These are phyloP conservation scores for Neltuma alba DNA, from an alignment of 306 rosid species.

Conservation along the genomic window DNA sequence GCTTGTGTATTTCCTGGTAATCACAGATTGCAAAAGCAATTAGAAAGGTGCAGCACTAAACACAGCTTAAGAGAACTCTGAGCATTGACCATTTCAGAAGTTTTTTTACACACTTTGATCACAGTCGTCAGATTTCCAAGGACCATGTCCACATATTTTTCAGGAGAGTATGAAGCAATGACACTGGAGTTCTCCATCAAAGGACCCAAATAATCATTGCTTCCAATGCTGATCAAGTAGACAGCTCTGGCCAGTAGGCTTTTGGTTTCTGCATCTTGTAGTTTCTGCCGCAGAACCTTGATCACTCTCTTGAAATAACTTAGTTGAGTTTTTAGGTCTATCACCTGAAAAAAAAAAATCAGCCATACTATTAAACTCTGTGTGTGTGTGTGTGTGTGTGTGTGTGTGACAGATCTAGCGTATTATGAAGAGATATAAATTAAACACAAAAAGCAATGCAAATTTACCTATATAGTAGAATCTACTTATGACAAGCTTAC, in stretches of 20 bases:
- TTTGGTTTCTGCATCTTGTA: conserved; percentile 42
- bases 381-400: too few species aligned
- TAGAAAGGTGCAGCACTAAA: not conserved
- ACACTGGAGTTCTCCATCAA: conserved; percentile 45
- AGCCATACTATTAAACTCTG: not conserved
- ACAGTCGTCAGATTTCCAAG: conserved; percentile 63
- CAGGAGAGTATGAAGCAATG: conserved; percentile 42
- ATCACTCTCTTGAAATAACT: conserved; percentile 55
- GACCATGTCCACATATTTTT: conserved; percentile 59
- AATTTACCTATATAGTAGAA: not conserved
- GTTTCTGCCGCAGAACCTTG: conserved; percentile 43
- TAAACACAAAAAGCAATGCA: not conserved
- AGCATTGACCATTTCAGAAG: not conserved
- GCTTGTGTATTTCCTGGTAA: conserved; percentile 40
- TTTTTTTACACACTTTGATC: conserved; percentile 54
- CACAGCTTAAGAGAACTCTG: not conserved
- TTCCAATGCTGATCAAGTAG: conserved; percentile 64
- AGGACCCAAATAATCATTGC: conserved; percentile 62
- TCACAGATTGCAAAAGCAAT: not conserved
- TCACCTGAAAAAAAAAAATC: conserved; percentile 44
- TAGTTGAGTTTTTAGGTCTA: conserved; percentile 56
- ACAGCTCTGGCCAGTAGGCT: conserved; percentile 56
- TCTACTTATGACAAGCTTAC: not conserved
- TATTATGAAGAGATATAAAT: too few species aligned
- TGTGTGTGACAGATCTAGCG: too few species aligned